phyloP scores from a whole-genome alignment of 2,329 filamentous ascomycete genomes.

The Exophiala viscosa region DNA sequence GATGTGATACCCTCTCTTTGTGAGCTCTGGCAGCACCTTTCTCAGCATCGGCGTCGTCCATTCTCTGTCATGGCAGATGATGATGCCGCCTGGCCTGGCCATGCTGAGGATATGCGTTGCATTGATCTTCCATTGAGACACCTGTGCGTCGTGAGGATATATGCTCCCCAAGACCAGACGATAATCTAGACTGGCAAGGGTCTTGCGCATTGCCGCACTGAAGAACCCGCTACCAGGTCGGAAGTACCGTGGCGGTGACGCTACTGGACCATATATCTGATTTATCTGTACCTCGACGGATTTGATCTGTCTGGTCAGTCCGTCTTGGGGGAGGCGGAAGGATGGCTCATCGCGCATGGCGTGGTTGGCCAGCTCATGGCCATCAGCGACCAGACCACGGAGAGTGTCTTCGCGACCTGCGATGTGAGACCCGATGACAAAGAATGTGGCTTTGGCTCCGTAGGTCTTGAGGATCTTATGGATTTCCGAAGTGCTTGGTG shows the following conservation, averaged over 20 bases:
- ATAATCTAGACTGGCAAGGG: slow-evolving; percentile 62
- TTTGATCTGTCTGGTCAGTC: slow-evolving; percentile 61
- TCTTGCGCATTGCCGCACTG: slow-evolving; percentile 62
- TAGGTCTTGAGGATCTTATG: slow-evolving; percentile 63
- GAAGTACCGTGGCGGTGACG: slow-evolving; percentile 61
- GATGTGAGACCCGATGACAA: slow-evolving; percentile 79
- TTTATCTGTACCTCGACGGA: slow-evolving; percentile 61
- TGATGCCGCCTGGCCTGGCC: slow-evolving; percentile 70
- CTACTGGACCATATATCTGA: slow-evolving; percentile 50
- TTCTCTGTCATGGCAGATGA: slow-evolving; percentile 82
- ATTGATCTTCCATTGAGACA: slow-evolving; percentile 66
- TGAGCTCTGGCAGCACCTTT: slow-evolving; percentile 68
- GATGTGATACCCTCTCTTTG: slow-evolving; percentile 64
- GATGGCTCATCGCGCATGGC: slow-evolving; percentile 84
- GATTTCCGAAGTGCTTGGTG: slow-evolving; percentile 66
- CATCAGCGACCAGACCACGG: slow-evolving; percentile 55
- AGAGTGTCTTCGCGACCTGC: slow-evolving; percentile 54
- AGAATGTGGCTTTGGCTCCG: slow-evolving; percentile 75
- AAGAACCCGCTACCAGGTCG: slow-evolving; percentile 84
- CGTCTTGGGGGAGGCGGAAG: slow-evolving; percentile 54
- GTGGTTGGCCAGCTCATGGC: slow-evolving; percentile 78
- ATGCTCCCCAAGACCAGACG: slow-evolving; percentile 75
- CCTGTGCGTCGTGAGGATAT: slow-evolving; percentile 89
- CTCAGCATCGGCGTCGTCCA: slow-evolving; percentile 80
- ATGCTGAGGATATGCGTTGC: slow-evolving; percentile 76